Evolutionary conservation across 1,284 basidiomycete genomes (phyloP).

Genomic region (Heterobasidion annosum): DNA sequence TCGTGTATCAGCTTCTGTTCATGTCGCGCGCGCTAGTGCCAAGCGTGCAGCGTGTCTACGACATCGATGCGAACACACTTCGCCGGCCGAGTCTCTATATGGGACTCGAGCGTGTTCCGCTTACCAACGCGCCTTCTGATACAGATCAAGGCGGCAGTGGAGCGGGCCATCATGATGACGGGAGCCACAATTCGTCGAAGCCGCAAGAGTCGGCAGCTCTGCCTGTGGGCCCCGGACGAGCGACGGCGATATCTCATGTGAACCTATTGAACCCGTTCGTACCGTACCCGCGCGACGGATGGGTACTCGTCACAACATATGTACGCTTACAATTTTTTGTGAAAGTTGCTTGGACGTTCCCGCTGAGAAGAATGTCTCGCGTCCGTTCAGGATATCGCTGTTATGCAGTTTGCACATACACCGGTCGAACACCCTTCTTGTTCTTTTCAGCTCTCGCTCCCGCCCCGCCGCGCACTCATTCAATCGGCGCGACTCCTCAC

Average conservation of each 20-base stretch:
- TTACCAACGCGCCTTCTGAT: constrained; percentile 2
- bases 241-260: constrained; percentile 6
- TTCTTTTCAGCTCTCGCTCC: constrained; percentile 6
- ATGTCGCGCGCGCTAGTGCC: not conserved
- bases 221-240: not conserved
- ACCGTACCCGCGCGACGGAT: constrained; percentile 9
- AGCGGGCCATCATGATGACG: not conserved
- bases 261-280: constrained; percentile 9
- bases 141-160: not conserved
- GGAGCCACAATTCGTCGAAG: not conserved
- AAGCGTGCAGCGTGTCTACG: not conserved
- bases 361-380: not conserved
- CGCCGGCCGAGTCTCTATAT: constrained; percentile 14
- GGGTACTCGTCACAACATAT: constrained; percentile 12
- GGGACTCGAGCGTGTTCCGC: constrained; percentile 14
- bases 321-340: constrained; percentile 5
- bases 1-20: constrained; percentile 4
- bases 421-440: constrained; percentile 1
- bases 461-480: constrained; percentile 6
- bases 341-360: not conserved
- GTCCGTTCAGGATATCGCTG: constrained; percentile 7
- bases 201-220: not conserved
- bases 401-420: constrained; percentile 5
- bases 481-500: constrained; percentile 7
- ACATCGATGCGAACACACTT: constrained; percentile 6